Percentiles rank a stretch among this genome's conserved stretches.
phyloP scores from a whole-genome alignment of 495 filamentous ascomycete species.

The Lasiosphaeria ovina region DNA sequence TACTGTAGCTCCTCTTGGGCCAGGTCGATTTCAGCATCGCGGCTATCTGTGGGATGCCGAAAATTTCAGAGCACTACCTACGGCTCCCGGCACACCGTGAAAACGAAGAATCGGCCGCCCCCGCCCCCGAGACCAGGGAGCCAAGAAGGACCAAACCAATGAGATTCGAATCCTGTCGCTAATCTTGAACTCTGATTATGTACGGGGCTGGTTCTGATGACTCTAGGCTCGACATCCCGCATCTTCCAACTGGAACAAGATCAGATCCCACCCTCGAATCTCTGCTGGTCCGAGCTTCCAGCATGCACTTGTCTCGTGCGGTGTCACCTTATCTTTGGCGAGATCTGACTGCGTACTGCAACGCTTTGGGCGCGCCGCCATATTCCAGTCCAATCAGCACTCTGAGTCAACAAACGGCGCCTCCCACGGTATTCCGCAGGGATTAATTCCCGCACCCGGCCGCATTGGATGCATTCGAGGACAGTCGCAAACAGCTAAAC shows the following conservation, averaged over 20 bases:
- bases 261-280: constrained; percentile 10
- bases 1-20: no score
- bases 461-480: background rate
- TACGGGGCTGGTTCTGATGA: no score
- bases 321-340: constrained; percentile 6
- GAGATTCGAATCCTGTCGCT: background rate
- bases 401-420: background rate
- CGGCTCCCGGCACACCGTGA: background rate
- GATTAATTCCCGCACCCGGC: constrained; percentile 1
- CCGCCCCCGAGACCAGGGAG: background rate
- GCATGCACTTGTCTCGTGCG: background rate
- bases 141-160: background rate
- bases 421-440: background rate
- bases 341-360: background rate
- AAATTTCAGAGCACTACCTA: background rate
- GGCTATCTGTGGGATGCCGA: background rate
- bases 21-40: no score
- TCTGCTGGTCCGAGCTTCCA: background rate
- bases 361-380: background rate
- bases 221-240: constrained; percentile 10
- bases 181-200: background rate
- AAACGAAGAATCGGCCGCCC: background rate
- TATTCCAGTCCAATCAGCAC: background rate
- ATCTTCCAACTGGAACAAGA: constrained; percentile 23
- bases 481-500: background rate